Evolutionary conservation across 1,284 basidiomycete genomes (phyloP).

Genomic region (Boletus calvinii): DNA sequence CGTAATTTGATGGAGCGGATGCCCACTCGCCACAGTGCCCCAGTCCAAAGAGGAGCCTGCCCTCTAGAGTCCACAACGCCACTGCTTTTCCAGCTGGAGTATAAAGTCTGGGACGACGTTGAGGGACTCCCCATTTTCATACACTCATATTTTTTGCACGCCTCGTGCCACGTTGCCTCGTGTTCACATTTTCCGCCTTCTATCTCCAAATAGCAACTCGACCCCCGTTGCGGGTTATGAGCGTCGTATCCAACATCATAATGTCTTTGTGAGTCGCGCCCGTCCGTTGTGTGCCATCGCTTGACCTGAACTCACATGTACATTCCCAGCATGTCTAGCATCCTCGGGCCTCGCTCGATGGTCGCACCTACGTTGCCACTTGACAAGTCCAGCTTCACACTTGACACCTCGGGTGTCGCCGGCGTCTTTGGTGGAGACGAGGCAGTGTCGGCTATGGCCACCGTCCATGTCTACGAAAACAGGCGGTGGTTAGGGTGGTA

Average conservation of each 20-base stretch:
- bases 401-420: slow-evolving; percentile 31
- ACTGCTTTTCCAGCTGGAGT: too few species aligned
- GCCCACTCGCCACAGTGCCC: too few species aligned
- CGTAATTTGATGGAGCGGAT: too few species aligned
- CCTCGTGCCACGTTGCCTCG: not conserved
- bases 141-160: too few species aligned
- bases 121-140: too few species aligned
- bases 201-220: not conserved
- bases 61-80: too few species aligned
- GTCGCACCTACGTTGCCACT: slow-evolving; percentile 10
- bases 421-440: slow-evolving; percentile 37
- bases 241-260: not conserved
- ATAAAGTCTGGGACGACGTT: too few species aligned
- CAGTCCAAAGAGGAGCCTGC: too few species aligned
- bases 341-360: slow-evolving; percentile 17
- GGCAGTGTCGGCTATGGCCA: slow-evolving; percentile 36
- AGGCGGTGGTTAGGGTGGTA: slow-evolving; percentile 37
- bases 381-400: slow-evolving; percentile 22
- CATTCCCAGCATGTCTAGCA: slow-evolving; percentile 21
- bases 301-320: slow-evolving; percentile 20
- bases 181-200: not conserved
- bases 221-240: not conserved
- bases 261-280: slow-evolving; percentile 11
- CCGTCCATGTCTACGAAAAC: slow-evolving; percentile 32
- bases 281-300: not conserved